Base-by-base conservation (phyloP, 2,329 filamentous ascomycete genomes). In the Cucurbitaria berberidis region DNA sequence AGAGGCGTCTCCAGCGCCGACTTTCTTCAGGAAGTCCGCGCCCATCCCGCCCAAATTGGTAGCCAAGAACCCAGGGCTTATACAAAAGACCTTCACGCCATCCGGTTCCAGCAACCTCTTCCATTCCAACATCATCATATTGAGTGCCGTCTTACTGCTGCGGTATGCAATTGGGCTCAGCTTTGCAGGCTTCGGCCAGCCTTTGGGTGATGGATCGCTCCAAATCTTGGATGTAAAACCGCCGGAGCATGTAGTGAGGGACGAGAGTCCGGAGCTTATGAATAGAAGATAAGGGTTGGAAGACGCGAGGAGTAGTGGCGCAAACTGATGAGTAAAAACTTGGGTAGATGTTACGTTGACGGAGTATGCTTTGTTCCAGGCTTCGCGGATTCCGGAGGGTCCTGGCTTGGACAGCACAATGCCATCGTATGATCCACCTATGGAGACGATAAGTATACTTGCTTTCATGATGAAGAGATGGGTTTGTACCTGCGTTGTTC, bases 401-500 rank as follows among this genome's bases (percentile, higher is more conserved):
- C 68, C 65, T 6, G 48, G 46, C 6, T 62, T 64, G 13, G 52
- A 19, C 3, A 53, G 44, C 49, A 74, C 64, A 4, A 76, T 55
- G 3, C 19, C 21, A 52, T 85, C 82, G 58, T 80, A 80, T n/a
- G 64, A 64, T 27, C 71, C 77, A 22, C 81, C 78, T 78, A 50
- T 34, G 79, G 70, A 84, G 57, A 4, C 9, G 8, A 5, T 29
- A 16, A 45, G 42, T 29, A 19, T 42, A 42, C 27, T 21, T 1
- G 8, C 1, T 32, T 8, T 9, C 18, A 1, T 10, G 6, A 11
- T 3, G 3, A 15, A 13, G 9, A 15, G 3, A 4, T 26, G 15
- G n/a, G 16, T 3, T 0, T 54, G 38, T 69, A 77, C 82, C 84
- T 0, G 81, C 84, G 48, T 87, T 86, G 70, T 86, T 86, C 52